Evolutionary conservation across 2,329 filamentous ascomycete genomes (phyloP).

Genomic region (Aspergillus unguis): DNA sequence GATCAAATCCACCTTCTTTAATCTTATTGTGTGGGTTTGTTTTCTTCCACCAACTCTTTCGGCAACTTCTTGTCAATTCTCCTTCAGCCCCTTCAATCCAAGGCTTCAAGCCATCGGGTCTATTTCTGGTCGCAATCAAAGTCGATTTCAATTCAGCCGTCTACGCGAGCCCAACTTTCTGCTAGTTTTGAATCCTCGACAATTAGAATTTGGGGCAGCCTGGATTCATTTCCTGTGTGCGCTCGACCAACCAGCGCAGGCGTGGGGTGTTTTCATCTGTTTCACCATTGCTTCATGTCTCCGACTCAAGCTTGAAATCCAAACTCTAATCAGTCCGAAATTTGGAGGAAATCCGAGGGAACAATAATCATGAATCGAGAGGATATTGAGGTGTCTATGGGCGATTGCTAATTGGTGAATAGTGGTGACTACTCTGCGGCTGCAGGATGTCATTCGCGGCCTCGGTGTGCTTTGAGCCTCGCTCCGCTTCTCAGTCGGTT

Average conservation of each 20-base stretch:
- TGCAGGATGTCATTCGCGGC: neutral
- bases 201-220: slow-evolving; percentile 4
- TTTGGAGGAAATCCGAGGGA: neutral
- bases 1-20: neutral
- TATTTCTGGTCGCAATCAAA: neutral
- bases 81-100: neutral
- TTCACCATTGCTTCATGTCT: slow-evolving; percentile 23
- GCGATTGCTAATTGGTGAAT: neutral
- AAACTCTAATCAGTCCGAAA: slow-evolving; percentile 10
- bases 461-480: neutral
- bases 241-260: slow-evolving; percentile 9
- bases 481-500: neutral
- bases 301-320: slow-evolving; percentile 11
- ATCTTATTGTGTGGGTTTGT: neutral
- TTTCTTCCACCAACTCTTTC: neutral
- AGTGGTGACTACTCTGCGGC: neutral
- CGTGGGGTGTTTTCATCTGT: slow-evolving; percentile 13
- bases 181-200: slow-evolving; percentile 10
- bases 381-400: neutral
- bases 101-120: neutral
- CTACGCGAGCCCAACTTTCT: neutral
- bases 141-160: slow-evolving; percentile 8
- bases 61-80: neutral
- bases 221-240: slow-evolving; percentile 11
- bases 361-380: slow-evolving; percentile 1